These are phyloP conservation scores for Pythium phragmitis DNA, from an alignment of 352 stramenopile species.

Conservation along the genomic window DNA sequence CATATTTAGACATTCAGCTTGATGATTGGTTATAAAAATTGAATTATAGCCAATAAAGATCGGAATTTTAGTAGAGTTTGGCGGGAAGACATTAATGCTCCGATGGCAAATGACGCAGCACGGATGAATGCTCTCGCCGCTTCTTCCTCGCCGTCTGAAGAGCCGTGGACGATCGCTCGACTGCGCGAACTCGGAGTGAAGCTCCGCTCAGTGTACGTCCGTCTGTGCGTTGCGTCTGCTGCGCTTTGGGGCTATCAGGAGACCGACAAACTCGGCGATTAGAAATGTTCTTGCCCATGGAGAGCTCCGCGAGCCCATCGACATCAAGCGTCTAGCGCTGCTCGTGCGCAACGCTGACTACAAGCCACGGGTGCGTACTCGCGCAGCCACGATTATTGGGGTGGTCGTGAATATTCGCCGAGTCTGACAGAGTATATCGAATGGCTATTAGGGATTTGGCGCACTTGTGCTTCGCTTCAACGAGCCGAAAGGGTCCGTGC, in stretches of 20 bases:
- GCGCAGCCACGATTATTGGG: too few species aligned
- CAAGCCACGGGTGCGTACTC: conserved; percentile 39
- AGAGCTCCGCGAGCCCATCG: conserved; percentile 46
- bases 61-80: neutral
- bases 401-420: too few species aligned
- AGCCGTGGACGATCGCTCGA: conserved; percentile 40
- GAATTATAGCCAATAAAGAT: neutral
- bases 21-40: neutral
- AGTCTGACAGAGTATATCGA: neutral
- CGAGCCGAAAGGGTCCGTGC: conserved; percentile 48
- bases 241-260: too few species aligned
- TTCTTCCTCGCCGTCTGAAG: neutral
- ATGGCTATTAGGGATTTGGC: conserved; percentile 46
- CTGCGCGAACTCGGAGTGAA: conserved; percentile 51
- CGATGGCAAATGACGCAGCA: conserved; percentile 11
- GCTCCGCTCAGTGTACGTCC: conserved; percentile 59
- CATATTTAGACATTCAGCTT: too few species aligned
- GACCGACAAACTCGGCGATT: neutral
- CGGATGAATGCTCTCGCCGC: neutral
- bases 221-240: neutral
- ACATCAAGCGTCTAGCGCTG: conserved; percentile 63
- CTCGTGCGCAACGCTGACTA: conserved; percentile 76
- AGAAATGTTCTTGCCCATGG: conserved; percentile 71
- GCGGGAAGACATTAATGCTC: neutral
- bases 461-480: conserved; percentile 67